Conservation (phyloP, 768 basidiomycete species). For the Tricholoma sp. region DNA sequence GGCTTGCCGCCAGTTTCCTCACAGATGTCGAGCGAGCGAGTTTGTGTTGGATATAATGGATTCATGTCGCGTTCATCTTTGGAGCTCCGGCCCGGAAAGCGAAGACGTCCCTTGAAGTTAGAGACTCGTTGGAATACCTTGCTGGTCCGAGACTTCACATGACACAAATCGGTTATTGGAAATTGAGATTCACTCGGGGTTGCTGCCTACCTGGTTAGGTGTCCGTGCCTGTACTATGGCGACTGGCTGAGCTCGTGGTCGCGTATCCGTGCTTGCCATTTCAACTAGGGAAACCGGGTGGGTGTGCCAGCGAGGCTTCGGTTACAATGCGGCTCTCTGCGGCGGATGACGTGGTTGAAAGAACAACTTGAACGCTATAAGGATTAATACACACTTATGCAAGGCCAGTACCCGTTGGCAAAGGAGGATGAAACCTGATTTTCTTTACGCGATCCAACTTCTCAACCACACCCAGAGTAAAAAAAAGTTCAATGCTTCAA, state of each 20-base stretch:
- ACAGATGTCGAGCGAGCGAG: slow-evolving; percentile 17
- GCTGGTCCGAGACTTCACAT: slow-evolving; percentile 25
- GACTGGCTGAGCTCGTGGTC: not conserved
- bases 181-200: not conserved
- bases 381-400: too few relatives aligned
- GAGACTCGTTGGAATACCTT: slow-evolving; percentile 37
- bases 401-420: too few relatives aligned
- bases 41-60: slow-evolving; percentile 22
- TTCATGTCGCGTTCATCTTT: slow-evolving; percentile 20
- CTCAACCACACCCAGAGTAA: too few relatives aligned
- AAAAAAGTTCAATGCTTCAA: too few relatives aligned
- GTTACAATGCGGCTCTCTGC: not conserved
- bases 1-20: slow-evolving; percentile 28
- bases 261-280: not conserved
- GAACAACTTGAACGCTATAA: not conserved
- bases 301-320: not conserved
- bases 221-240: not conserved
- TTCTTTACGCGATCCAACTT: too few relatives aligned
- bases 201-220: slow-evolving; percentile 1
- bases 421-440: not conserved
- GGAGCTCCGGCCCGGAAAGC: slow-evolving; percentile 23
- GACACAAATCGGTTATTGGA: not conserved
- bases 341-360: not conserved
- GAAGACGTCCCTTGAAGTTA: slow-evolving; percentile 30
- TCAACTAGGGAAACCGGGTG: not conserved